These are phyloP conservation scores for Dunaliella primolecta DNA, from an alignment of 139 green algal species.

Conservation along the genomic window DNA sequence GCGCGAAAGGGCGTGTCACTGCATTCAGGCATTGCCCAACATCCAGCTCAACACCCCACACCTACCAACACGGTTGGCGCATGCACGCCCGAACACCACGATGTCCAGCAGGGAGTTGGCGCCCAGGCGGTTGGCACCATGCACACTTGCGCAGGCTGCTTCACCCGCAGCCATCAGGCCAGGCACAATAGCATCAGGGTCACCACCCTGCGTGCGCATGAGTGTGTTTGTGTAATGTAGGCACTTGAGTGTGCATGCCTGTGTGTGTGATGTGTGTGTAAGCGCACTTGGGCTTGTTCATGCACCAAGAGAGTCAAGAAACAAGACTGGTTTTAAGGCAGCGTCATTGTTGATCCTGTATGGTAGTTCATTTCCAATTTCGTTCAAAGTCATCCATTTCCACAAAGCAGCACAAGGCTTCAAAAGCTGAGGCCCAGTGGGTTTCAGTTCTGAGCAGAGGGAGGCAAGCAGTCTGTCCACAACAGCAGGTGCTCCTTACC, in stretches of 20 bases:
- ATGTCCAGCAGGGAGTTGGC: constrained; percentile 99
- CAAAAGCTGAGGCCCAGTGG: too few relatives aligned
- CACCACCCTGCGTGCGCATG: constrained; percentile 26
- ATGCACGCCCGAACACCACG: constrained; percentile 97
- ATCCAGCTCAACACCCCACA: not conserved
- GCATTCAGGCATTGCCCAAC: not conserved
- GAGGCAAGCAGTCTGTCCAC: not conserved
- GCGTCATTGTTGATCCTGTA: too few relatives aligned
- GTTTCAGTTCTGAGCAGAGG: too few relatives aligned
- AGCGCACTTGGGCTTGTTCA: too few relatives aligned
- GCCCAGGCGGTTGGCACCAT: constrained; percentile 97
- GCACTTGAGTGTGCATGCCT: constrained; percentile 5
- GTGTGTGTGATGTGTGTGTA: not conserved
- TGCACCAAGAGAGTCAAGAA: too few relatives aligned
- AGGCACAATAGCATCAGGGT: constrained; percentile 86
- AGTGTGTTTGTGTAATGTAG: constrained; percentile 11
- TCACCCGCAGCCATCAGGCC: constrained; percentile 95
- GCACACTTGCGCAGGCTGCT: constrained; percentile 89
- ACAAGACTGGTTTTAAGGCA: too few relatives aligned
- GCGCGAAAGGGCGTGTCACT: not conserved
- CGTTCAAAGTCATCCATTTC: too few relatives aligned
- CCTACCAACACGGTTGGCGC: constrained; percentile 71
- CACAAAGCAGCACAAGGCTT: too few relatives aligned
- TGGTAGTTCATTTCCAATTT: too few relatives aligned
- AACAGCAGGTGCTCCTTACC: constrained; percentile 23